Evolutionary conservation across 805 yeast species (phyloP).

Genomic region (Scheffersomyces coipomensis): DNA sequence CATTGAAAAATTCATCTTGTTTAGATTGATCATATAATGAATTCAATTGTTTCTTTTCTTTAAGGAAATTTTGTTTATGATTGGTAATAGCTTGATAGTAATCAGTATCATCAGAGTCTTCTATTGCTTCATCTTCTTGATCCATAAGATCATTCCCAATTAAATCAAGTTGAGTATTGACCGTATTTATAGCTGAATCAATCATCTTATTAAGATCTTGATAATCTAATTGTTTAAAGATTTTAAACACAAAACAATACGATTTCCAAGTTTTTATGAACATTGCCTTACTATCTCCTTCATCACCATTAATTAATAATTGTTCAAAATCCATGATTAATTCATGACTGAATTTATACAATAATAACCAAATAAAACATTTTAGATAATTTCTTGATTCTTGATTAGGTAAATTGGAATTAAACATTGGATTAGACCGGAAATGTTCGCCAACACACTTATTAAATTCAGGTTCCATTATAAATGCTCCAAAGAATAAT

Average conservation of each 20-base stretch:
- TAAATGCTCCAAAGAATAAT: constrained; percentile 18
- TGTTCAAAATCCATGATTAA: constrained; percentile 11
- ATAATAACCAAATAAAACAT: constrained; percentile 18
- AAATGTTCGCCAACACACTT: constrained; percentile 7
- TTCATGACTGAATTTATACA: constrained; percentile 13
- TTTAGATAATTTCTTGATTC: constrained; percentile 6
- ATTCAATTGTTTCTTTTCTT: constrained; percentile 2
- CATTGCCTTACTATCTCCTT: neutral
- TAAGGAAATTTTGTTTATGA: constrained; percentile 1
- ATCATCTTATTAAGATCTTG: constrained; percentile 13
- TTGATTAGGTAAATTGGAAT: constrained; percentile 12
- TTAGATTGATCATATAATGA: neutral
- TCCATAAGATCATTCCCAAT: constrained; percentile 4
- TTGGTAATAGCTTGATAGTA: neutral
- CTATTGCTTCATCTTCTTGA: constrained; percentile 4
- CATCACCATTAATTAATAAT: constrained; percentile 4
- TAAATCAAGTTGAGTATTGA: constrained; percentile 9
- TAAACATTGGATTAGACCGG: constrained; percentile 19
- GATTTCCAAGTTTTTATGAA: constrained; percentile 9
- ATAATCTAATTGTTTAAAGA: constrained; percentile 17
- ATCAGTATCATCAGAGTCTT: neutral
- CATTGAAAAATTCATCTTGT: neutral
- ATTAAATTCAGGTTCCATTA: constrained; percentile 16
- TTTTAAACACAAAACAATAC: constrained; percentile 16
- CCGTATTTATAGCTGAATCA: constrained; percentile 13